Evolutionary conservation across 2,329 filamentous ascomycete genomes (phyloP), one percentile per base, ranked within the genome.

Genomic region (Paecilomyces fulvus): DNA sequence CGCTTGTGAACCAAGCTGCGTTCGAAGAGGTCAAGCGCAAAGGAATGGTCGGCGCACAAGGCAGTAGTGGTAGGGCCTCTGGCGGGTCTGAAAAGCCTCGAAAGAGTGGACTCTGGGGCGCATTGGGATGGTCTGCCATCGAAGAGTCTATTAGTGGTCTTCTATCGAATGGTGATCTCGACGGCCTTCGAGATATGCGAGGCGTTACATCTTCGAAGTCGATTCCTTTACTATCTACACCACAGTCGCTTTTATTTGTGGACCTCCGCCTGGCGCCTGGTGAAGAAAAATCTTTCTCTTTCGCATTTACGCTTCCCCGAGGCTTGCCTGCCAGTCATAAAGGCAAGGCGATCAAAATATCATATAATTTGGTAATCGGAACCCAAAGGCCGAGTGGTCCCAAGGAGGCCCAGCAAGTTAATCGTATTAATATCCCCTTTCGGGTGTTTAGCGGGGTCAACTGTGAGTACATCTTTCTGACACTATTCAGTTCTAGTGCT

Each of bases 1-100:
- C 94, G 1, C 77, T 99, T 21, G 85, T 99, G 58, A 92, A 95
- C 65, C 85, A 95, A 43, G 85, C 85, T 0, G 89, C 89, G 0
- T 99, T 99, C 65, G 94, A 99, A 68, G 90, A 95, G 65, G 92
- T 97, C 43, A 99, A 99, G 72, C 83, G 92, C 58, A 96, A 95
- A 74, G 92, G 89, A 2, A 90, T 95, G 6, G 83, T 96, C 4
- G 90, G 90, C 52, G 89, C 88, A 1, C 90, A 95, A 66, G 80
- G 79, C 23, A 90, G 89, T 33, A 90, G 90, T 49, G 90, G 91
- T 31, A 90, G 90, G 10, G 77, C 95, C 9, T 61, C 69, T 48
- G 72, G 69, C 31, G 89, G 95, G 61, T 81, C 83, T 14, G 69
- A 70, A 4, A 71, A 71, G 33, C 63, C 66, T 49, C 80, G 79